These are phyloP conservation scores for Penicillium antarcticum DNA, from an alignment of 495 filamentous ascomycete genomes.

Conservation along the genomic window DNA sequence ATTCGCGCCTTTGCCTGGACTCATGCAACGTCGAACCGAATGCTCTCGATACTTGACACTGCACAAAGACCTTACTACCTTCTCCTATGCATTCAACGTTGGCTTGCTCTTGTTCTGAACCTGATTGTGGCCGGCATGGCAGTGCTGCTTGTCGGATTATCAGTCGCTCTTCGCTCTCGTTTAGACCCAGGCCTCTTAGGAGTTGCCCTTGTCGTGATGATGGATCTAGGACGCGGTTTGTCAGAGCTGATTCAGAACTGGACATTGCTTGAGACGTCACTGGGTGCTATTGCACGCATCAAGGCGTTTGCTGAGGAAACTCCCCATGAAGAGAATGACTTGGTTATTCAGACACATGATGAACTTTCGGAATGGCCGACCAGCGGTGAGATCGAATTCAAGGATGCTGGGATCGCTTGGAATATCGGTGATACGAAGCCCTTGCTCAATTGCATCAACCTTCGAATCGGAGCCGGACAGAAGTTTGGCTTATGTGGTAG, in stretches of 20 bases:
- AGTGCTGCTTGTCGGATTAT: slow-evolving; percentile 18
- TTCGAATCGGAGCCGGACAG: slow-evolving; percentile 45
- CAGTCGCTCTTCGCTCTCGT: slow-evolving; percentile 14
- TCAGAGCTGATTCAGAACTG: slow-evolving; percentile 22
- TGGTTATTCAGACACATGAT: slow-evolving; percentile 3
- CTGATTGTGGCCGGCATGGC: slow-evolving; percentile 22
- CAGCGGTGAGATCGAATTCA: slow-evolving; percentile 72
- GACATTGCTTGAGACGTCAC: slow-evolving; percentile 27
- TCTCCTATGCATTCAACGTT: slow-evolving; percentile 39
- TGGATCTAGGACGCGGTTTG: slow-evolving; percentile 18
- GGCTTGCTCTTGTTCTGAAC: slow-evolving; percentile 28
- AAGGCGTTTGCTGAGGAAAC: slow-evolving; percentile 34
- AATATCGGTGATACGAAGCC: slow-evolving; percentile 59
- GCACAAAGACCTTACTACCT: slow-evolving; percentile 42
- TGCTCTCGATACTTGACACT: slow-evolving; percentile 24
- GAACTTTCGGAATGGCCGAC: slow-evolving; percentile 59
- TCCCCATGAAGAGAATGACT: slow-evolving; percentile 13
- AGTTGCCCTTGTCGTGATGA: slow-evolving; percentile 27
- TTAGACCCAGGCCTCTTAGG: slow-evolving; percentile 24
- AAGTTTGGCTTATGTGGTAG: slow-evolving; percentile 48
- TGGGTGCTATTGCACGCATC: slow-evolving; percentile 25
- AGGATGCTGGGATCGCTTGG: slow-evolving; percentile 62
- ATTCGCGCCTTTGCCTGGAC: slow-evolving; percentile 42
- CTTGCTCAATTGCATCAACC: slow-evolving; percentile 39
- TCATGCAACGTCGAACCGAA: neutral